Base-by-base conservation (phyloP, 805 yeast species). In the Starmerella apicola region DNA sequence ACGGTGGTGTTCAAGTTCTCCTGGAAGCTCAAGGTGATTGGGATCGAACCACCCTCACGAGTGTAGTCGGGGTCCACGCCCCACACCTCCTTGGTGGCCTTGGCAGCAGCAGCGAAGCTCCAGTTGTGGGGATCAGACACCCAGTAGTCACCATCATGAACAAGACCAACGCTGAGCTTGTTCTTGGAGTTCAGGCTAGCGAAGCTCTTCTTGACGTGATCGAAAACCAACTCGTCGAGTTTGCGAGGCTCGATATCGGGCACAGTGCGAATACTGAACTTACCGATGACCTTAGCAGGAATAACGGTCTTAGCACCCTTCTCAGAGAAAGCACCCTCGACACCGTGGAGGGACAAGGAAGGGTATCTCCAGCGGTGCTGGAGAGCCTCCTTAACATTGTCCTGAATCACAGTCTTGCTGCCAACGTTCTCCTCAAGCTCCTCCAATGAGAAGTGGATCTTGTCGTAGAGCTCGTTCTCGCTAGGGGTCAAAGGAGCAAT, bases 311-410 rank as follows among this genome's bases (percentile, higher is more conserved):
- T 91, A 43, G 97, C 99, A 50, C 99, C 99, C 34, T 81, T 72
- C 32, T 81, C 88, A 35, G 80, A 78, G 62, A 91, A 91, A 5
- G 97, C 99, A 49, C 98, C 98, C 65, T 91, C 98, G 41, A 91
- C 72, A 51, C 99, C 99, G 63, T 91, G 99, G 50, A 91, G 62
- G 2, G 97, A 86, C 54, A 91, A 69, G 6, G 97, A 84, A 41
- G 99, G 99, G 65, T 70, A 85, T 71, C 99, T 80, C 99, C 99
- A 91, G 72, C 98, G 78, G 63, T 86, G 96, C 81, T 85, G 88
- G 55, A 91, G 72, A 44, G 94, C 85, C 44, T 78, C 79, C 65
- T 84, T 77, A 64, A 84, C 82, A 59, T 71, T 70, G 48, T 74
- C 69, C 65, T 78, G 78, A 44, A 86, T 68, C 27, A 85, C 75